Conservation (phyloP, 805 yeast species). For the Nakazawaea laoshanensis region DNA sequence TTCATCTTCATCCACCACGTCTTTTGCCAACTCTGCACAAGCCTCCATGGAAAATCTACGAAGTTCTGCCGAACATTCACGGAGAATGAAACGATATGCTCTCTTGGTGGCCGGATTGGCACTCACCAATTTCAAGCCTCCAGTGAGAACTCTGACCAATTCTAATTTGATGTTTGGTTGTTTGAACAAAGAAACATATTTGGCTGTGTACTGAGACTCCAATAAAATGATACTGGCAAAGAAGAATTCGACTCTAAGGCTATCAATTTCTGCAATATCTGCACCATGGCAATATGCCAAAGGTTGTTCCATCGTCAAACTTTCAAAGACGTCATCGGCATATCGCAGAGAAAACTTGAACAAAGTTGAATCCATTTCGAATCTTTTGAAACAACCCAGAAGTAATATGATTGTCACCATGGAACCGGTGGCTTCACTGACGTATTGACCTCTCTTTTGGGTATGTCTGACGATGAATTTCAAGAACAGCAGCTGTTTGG, state of each 20-base stretch:
- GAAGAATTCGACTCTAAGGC: constrained; percentile 16
- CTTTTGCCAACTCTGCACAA: constrained; percentile 6
- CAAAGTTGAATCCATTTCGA: constrained; percentile 6
- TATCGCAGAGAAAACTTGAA: constrained; percentile 6
- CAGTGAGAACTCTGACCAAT: constrained; percentile 10
- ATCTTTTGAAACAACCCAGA: constrained; percentile 7
- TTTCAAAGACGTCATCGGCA: constrained; percentile 6
- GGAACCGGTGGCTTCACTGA: constrained; percentile 2
- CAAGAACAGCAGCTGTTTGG: constrained; percentile 6
- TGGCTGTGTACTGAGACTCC: background rate
- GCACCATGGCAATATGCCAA: constrained; percentile 14
- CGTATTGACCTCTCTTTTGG: constrained; percentile 5
- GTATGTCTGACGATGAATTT: constrained; percentile 6
- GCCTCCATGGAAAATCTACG: constrained; percentile 3
- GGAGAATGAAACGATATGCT: constrained; percentile 2
- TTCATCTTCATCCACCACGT: constrained; percentile 1
- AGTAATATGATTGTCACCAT: constrained; percentile 10
- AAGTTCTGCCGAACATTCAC: background rate
- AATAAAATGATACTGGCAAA: constrained; percentile 17
- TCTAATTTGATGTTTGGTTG: constrained; percentile 4
- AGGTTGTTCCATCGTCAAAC: constrained; percentile 7
- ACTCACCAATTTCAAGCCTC: constrained; percentile 9
- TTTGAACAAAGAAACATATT: constrained; percentile 3
- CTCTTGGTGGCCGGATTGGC: constrained; percentile 6
- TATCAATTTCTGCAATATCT: constrained; percentile 14